A percentile compares a stretch with the other conserved stretches of the same genome.
These are phyloP conservation scores for Carex parvula DNA, from an alignment of 176 grass and related monocot genomes.

Conservation along the genomic window DNA sequence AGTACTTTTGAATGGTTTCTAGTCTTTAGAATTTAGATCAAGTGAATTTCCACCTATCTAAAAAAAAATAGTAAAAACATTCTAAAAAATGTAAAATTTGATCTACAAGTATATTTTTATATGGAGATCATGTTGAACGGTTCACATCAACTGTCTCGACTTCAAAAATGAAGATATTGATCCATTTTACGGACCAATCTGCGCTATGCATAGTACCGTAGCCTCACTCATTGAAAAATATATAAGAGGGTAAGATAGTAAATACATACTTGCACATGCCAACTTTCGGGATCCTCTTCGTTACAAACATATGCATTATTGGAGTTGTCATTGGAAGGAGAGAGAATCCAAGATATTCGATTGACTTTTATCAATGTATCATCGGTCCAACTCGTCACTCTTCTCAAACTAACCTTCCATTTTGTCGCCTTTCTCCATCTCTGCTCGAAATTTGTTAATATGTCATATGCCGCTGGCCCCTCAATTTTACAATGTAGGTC, in stretches of 20 bases:
- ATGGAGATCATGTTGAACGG: too few species aligned
- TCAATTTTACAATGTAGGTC: constrained; percentile 61
- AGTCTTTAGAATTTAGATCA: too few species aligned
- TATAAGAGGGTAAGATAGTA: not conserved
- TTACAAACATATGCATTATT: constrained; percentile 32
- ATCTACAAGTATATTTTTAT: too few species aligned
- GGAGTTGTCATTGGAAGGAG: constrained; percentile 26
- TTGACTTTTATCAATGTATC: constrained; percentile 58
- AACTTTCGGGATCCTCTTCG: constrained; percentile 49
- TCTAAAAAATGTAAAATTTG: too few species aligned
- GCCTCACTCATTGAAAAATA: too few species aligned
- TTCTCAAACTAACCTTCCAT: constrained; percentile 56
- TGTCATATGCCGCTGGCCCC: constrained; percentile 52
- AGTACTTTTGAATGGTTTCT: too few species aligned
- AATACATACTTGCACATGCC: constrained; percentile 50
- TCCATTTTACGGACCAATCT: too few species aligned
- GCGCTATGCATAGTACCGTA: too few species aligned
- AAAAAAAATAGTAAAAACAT: too few species aligned
- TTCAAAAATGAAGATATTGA: too few species aligned
- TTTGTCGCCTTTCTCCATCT: constrained; percentile 54
- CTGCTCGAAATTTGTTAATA: constrained; percentile 63
- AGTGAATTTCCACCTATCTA: too few species aligned
- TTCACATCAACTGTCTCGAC: too few species aligned
- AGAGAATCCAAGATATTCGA: constrained; percentile 57
- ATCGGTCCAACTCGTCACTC: constrained; percentile 44